These are phyloP conservation scores for Sugiyamaella grinbergsii DNA, from an alignment of 1,139 yeast species.

Conservation along the genomic window DNA sequence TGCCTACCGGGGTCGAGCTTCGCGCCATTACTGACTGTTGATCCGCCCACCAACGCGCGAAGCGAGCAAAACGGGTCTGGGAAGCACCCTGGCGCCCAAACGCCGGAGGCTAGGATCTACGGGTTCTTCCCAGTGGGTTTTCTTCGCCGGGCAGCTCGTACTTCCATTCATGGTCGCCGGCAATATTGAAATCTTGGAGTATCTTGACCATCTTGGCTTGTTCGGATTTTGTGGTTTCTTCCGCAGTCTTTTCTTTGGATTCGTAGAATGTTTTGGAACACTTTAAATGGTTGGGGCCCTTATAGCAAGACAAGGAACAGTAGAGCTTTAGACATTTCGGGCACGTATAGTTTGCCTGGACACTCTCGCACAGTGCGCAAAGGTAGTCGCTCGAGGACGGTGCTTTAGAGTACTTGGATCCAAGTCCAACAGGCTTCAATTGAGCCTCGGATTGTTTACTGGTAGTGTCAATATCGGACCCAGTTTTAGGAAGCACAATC, in stretches of 20 bases:
- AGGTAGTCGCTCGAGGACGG: constrained; percentile 16
- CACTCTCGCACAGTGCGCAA: constrained; percentile 26
- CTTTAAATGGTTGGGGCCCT: constrained; percentile 25
- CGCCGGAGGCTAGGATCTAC: too few relatives aligned
- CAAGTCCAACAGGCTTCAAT: constrained; percentile 12
- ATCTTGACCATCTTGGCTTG: constrained; percentile 23
- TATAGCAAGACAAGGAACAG: constrained; percentile 34
- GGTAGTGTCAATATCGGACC: neutral
- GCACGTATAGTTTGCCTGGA: constrained; percentile 30
- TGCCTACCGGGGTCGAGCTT: too few relatives aligned
- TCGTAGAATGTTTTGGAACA: constrained; percentile 32
- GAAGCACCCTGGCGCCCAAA: too few relatives aligned
- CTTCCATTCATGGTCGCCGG: constrained; percentile 29
- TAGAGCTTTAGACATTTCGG: constrained; percentile 32
- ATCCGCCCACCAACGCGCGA: too few relatives aligned
- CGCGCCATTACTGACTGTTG: too few relatives aligned
- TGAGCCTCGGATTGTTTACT: constrained; percentile 1
- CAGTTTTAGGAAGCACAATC: neutral
- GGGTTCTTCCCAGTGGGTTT: too few relatives aligned
- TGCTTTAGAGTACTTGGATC: constrained; percentile 12
- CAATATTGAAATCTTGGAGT: constrained; percentile 25
- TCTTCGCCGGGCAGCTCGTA: constrained; percentile 27
- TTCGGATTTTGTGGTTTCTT: constrained; percentile 23
- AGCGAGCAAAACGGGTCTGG: too few relatives aligned
- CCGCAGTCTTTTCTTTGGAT: constrained; percentile 17